Conservation (phyloP, 495 filamentous ascomycete genomes). For the Daldinia caldariorum region DNA sequence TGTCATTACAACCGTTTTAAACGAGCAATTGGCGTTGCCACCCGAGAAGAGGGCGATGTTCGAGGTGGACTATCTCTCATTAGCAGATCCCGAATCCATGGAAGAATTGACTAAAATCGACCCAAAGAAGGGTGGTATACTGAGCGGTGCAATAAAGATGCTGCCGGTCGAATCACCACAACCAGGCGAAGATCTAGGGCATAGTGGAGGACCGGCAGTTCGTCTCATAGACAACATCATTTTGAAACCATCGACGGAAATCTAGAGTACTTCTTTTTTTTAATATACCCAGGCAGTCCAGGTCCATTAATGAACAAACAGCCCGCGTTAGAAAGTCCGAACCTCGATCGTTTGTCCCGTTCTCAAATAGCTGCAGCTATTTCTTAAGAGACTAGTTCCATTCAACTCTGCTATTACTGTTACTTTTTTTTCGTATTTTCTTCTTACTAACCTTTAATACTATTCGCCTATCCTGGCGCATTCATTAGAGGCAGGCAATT, state of each 20-base stretch:
- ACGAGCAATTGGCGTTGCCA: constrained; percentile 70
- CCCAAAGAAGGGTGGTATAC: constrained; percentile 73
- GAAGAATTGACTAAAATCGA: constrained; percentile 77
- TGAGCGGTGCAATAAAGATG: constrained; percentile 94
- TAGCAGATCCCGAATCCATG: constrained; percentile 83
- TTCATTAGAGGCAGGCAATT: background rate
- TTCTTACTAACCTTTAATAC: background rate
- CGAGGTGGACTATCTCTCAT: constrained; percentile 88
- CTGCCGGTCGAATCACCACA: constrained; percentile 75
- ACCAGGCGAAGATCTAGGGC: constrained; percentile 76
- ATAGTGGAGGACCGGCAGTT: constrained; percentile 73
- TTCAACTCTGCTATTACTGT: background rate
- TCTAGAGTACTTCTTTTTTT: constrained; percentile 18
- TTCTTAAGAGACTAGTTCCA: background rate
- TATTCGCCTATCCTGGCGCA: constrained; percentile 1
- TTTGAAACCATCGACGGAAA: constrained; percentile 57
- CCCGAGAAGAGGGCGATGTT: constrained; percentile 72
- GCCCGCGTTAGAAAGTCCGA: no score
- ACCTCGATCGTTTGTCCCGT: background rate
- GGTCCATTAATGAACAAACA: background rate
- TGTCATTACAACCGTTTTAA: constrained; percentile 59
- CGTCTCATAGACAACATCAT: constrained; percentile 96
- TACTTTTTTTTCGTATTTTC: background rate
- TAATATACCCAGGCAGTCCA: constrained; percentile 22
- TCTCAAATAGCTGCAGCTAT: background rate